Conservation (phyloP, 192 early-diverging fungal genomes). For the Coemansia sp. region DNA sequence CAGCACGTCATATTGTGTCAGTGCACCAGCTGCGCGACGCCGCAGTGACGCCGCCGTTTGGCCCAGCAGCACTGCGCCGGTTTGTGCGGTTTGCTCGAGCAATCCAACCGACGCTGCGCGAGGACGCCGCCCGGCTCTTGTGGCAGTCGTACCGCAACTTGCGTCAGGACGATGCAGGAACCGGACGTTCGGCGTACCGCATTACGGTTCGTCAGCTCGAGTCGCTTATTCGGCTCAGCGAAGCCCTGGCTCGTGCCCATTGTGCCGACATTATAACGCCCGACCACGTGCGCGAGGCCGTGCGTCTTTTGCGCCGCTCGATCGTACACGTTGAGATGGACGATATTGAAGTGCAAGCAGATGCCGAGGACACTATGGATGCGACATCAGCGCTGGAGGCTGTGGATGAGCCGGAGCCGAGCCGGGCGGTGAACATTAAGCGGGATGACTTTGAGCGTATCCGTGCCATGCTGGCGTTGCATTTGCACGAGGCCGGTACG, state of each 20-base stretch:
- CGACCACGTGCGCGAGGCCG: constrained; percentile 80
- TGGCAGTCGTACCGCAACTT: constrained; percentile 84
- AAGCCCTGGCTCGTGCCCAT: constrained; percentile 90
- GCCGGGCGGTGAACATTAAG: constrained; percentile 55
- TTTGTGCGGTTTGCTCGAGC: constrained; percentile 90
- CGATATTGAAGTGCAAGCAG: constrained; percentile 50
- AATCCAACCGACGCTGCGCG: constrained; percentile 75
- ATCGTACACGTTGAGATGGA: constrained; percentile 86
- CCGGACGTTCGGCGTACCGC: constrained; percentile 66
- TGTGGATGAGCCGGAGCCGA: constrained; percentile 13
- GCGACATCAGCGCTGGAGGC: not conserved
- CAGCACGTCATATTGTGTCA: constrained; percentile 88
- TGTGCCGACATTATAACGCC: constrained; percentile 66
- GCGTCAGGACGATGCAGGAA: constrained; percentile 80
- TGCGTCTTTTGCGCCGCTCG: constrained; percentile 79
- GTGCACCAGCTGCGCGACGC: constrained; percentile 74
- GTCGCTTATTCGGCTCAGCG: constrained; percentile 92
- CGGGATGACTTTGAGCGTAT: constrained; percentile 61
- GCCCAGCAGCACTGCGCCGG: constrained; percentile 71
- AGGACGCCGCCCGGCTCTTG: constrained; percentile 74
- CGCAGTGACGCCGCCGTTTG: constrained; percentile 71
- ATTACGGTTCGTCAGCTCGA: constrained; percentile 98
- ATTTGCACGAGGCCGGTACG: constrained; percentile 44
- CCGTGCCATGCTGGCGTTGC: constrained; percentile 55
- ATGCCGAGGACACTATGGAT: constrained; percentile 36